Conservation (phyloP, 345 rosid genomes). For the Rhizophora apiculata region DNA sequence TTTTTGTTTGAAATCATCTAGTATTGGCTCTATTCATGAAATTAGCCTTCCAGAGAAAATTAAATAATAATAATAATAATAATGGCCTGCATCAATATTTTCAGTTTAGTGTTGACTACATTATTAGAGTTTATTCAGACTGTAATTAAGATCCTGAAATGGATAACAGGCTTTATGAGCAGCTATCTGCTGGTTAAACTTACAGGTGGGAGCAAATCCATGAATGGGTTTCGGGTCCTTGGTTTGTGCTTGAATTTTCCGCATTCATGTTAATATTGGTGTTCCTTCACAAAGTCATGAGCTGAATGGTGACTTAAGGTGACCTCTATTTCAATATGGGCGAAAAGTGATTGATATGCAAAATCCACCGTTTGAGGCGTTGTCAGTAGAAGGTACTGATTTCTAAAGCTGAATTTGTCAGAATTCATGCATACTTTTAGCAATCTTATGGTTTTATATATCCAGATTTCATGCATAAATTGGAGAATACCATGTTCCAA, state of each 20-base stretch:
- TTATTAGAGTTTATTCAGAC: conserved; percentile 26
- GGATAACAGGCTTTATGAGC: conserved; percentile 89
- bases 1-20: no score
- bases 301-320: conserved; percentile 28
- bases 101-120: conserved; percentile 9
- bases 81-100: background rate
- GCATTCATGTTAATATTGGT: conserved; percentile 52
- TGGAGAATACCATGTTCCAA: background rate
- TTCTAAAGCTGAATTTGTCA: background rate
- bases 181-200: conserved; percentile 99
- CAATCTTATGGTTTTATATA: background rate
- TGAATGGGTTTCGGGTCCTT: conserved; percentile 36
- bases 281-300: conserved; percentile 46
- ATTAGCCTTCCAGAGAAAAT: no score
- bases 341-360: background rate
- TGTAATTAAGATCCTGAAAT: conserved; percentile 71
- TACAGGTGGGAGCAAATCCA: conserved; percentile 74
- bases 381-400: conserved; percentile 1
- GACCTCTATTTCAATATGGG: background rate
- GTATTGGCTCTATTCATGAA: no score
- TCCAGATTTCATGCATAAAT: background rate
- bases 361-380: background rate
- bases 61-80: no score
- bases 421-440: background rate
- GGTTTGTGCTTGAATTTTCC: conserved; percentile 56